Conservation (phyloP, 257 asterid species). For the Paraleonurus japonicus region DNA sequence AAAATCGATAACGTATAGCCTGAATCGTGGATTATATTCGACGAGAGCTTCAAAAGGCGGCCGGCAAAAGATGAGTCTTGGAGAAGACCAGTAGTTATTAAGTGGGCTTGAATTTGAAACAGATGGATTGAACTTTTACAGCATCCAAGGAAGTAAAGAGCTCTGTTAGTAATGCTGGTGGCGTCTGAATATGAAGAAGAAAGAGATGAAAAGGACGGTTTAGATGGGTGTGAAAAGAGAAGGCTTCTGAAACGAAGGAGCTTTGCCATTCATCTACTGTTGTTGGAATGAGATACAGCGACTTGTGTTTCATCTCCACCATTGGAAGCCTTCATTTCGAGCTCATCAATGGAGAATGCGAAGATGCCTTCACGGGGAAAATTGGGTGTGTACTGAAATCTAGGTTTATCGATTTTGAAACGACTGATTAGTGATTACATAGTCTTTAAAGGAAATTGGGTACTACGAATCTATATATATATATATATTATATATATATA, state of each 20-base stretch:
- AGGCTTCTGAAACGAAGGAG: too few species aligned
- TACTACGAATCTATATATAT: too few species aligned
- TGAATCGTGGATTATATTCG: slow-evolving; percentile 33
- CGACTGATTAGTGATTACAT: too few species aligned
- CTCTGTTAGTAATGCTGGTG: slow-evolving; percentile 24
- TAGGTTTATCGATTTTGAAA: too few species aligned
- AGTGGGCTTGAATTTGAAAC: slow-evolving; percentile 58
- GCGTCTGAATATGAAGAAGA: slow-evolving; percentile 11
- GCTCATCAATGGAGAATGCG: too few species aligned
- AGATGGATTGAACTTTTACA: slow-evolving; percentile 45
- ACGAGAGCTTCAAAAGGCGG: slow-evolving; percentile 52
- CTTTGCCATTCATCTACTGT: slow-evolving; percentile 39
- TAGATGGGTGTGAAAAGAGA: slow-evolving; percentile 24
- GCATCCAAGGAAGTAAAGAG: slow-evolving; percentile 41
- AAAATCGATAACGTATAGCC: slow-evolving; percentile 46
- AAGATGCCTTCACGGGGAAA: too few species aligned
- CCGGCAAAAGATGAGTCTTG: slow-evolving; percentile 59
- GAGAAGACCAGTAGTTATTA: slow-evolving; percentile 55
- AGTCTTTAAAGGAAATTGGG: too few species aligned
- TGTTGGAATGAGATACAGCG: too few species aligned
- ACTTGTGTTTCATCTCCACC: slow-evolving; percentile 30
- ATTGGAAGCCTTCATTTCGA: slow-evolving; percentile 29
- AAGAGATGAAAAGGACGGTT: slow-evolving; percentile 20
- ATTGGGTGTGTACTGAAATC: too few species aligned
- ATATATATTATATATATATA: too few species aligned